Evolutionary conservation across 805 yeast genomes (phyloP).

Genomic region (Lipomyces yamadae): DNA sequence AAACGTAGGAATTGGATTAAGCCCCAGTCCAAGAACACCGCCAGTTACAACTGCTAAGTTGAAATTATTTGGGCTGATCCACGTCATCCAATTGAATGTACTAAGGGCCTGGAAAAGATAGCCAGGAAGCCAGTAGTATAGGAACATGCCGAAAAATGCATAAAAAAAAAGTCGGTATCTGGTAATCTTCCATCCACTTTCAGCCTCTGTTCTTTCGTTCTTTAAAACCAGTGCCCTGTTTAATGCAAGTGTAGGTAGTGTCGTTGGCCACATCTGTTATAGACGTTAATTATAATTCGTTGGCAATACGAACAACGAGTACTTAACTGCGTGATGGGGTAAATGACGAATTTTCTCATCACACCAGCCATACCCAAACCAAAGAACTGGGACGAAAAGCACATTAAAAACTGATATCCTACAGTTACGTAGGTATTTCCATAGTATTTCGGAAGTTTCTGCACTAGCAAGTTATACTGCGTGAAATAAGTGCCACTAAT

Average conservation of each 20-base stretch:
- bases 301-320: no score
- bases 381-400: slow-evolving; percentile 61
- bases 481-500: slow-evolving; percentile 27
- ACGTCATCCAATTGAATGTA: slow-evolving; percentile 61
- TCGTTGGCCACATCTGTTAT: slow-evolving; percentile 66
- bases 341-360: slow-evolving; percentile 60
- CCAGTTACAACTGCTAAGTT: slow-evolving; percentile 71
- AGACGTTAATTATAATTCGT: no score
- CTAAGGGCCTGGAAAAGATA: slow-evolving; percentile 62
- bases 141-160: slow-evolving; percentile 49
- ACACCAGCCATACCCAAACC: slow-evolving; percentile 73
- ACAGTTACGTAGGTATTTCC: slow-evolving; percentile 40
- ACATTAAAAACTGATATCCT: slow-evolving; percentile 59
- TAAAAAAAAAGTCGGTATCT: slow-evolving; percentile 55
- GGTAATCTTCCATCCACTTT: slow-evolving; percentile 62
- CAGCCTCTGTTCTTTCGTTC: slow-evolving; percentile 50
- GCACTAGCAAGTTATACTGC: not conserved
- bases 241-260: slow-evolving; percentile 19
- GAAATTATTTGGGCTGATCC: slow-evolving; percentile 63
- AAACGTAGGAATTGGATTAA: slow-evolving; percentile 46
- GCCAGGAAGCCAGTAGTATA: slow-evolving; percentile 65
- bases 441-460: not conserved
- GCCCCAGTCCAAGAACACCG: slow-evolving; percentile 58
- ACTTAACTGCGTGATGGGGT: slow-evolving; percentile 46
- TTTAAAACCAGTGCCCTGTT: slow-evolving; percentile 47